These are phyloP conservation scores for Microcyclosporella mali DNA, from an alignment of 2,329 filamentous ascomycete species.

Conservation along the genomic window DNA sequence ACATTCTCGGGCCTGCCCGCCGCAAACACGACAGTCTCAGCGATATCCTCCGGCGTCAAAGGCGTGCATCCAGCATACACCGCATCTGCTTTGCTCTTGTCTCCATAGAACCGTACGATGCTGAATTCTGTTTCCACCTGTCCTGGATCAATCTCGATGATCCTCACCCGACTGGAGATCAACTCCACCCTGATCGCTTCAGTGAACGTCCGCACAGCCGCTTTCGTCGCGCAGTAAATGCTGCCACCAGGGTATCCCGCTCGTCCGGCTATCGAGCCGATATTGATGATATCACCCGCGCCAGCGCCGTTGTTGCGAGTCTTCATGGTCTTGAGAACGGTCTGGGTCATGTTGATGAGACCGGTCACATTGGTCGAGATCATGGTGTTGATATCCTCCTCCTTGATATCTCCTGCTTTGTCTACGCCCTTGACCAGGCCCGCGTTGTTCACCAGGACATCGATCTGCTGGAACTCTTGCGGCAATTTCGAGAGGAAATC, in stretches of 20 bases:
- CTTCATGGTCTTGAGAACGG: slow-evolving; percentile 76
- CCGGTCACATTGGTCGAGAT: slow-evolving; percentile 91
- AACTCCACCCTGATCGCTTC: slow-evolving; percentile 78
- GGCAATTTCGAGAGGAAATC: slow-evolving; percentile 68
- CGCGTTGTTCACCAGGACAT: slow-evolving; percentile 93
- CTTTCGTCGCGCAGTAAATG: slow-evolving; percentile 92
- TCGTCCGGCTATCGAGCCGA: slow-evolving; percentile 85
- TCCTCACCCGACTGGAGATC: slow-evolving; percentile 69
- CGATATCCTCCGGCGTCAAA: slow-evolving; percentile 82
- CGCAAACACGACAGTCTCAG: slow-evolving; percentile 81
- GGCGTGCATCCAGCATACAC: slow-evolving; percentile 83
- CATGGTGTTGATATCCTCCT: slow-evolving; percentile 81
- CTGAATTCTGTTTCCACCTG: slow-evolving; percentile 95
- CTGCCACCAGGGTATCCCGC: slow-evolving; percentile 78
- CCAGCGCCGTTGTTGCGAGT: slow-evolving; percentile 53
- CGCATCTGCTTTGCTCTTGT: slow-evolving; percentile 81
- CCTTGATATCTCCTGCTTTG: slow-evolving; percentile 72
- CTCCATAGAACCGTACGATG: slow-evolving; percentile 78
- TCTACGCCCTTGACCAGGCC: slow-evolving; percentile 86
- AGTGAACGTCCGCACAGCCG: slow-evolving; percentile 77
- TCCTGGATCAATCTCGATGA: slow-evolving; percentile 86
- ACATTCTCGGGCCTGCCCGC: slow-evolving; percentile 83
- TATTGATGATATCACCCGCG: slow-evolving; percentile 88
- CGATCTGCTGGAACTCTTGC: slow-evolving; percentile 73
- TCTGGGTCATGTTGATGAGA: slow-evolving; percentile 94